Evolutionary conservation across 768 basidiomycete genomes (phyloP).

Genomic region (Tulasnella sp.): DNA sequence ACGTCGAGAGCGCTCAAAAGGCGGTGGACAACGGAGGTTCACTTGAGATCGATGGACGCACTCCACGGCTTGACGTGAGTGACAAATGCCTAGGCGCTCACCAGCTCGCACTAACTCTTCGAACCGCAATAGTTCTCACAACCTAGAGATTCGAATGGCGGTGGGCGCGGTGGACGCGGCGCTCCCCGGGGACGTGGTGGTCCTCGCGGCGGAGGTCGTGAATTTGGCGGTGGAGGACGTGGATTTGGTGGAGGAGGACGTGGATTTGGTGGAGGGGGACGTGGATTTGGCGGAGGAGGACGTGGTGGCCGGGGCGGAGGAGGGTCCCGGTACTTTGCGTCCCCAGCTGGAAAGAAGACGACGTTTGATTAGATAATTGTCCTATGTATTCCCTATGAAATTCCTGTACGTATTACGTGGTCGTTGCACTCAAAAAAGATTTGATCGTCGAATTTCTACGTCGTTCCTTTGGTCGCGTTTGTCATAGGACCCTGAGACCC

Average conservation of each 20-base stretch:
- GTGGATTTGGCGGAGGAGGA: slow-evolving; percentile 37
- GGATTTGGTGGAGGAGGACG: slow-evolving; percentile 36
- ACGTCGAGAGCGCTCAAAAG: slow-evolving; percentile 71
- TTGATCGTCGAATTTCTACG: neutral
- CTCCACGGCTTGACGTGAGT: slow-evolving; percentile 63
- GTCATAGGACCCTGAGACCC: neutral
- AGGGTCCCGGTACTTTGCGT: slow-evolving; percentile 40
- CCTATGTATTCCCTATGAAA: neutral
- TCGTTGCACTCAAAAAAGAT: neutral
- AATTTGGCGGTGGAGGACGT: slow-evolving; percentile 36
- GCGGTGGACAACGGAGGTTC: slow-evolving; percentile 69
- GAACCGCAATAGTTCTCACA: slow-evolving; percentile 53
- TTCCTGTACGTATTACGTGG: neutral
- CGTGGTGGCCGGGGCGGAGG: slow-evolving; percentile 40
- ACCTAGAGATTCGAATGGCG: slow-evolving; percentile 58
- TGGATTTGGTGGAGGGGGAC: slow-evolving; percentile 36
- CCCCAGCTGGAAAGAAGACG: slow-evolving; percentile 64
- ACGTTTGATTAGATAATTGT: slow-evolving; percentile 42
- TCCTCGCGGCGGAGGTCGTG: slow-evolving; percentile 31
- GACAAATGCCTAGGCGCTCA: slow-evolving; percentile 15
- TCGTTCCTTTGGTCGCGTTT: slow-evolving; percentile 10
- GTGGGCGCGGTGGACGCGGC: slow-evolving; percentile 35
- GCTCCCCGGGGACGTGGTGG: slow-evolving; percentile 39
- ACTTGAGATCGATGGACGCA: slow-evolving; percentile 73
- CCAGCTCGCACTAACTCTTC: slow-evolving; percentile 30